Evolutionary conservation across 2,329 filamentous ascomycete genomes (phyloP).

Genomic region (Dactylellina cionopaga): DNA sequence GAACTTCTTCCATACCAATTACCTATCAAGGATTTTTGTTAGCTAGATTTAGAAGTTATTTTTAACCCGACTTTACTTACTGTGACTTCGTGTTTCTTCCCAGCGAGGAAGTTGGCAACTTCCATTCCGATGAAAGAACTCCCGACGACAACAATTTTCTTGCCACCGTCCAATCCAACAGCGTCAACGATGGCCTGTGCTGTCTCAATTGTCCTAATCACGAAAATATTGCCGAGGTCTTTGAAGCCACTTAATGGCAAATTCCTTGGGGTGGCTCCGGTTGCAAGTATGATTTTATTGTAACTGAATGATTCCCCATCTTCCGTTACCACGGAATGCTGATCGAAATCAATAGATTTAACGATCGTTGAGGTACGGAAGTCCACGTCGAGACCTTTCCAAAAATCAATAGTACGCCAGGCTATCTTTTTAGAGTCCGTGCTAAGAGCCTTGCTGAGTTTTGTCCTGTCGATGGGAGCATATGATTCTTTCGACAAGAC

Average conservation of each 20-base stretch:
- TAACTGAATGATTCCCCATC: constrained; percentile 78
- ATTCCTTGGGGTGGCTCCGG: constrained; percentile 79
- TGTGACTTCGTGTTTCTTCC: constrained; percentile 82
- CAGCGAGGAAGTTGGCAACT: constrained; percentile 80
- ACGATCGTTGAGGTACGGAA: constrained; percentile 71
- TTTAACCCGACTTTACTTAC: constrained; percentile 56
- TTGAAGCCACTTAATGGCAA: constrained; percentile 88
- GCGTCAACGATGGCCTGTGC: constrained; percentile 79
- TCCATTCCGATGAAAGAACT: constrained; percentile 99
- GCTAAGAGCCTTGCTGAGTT: constrained; percentile 92
- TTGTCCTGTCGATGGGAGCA: constrained; percentile 89
- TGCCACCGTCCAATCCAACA: constrained; percentile 79
- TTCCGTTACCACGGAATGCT: constrained; percentile 78
- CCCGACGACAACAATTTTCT: constrained; percentile 92
- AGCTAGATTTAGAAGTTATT: not conserved
- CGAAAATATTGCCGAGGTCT: constrained; percentile 85
- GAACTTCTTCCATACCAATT: constrained; percentile 85
- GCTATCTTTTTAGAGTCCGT: constrained; percentile 81
- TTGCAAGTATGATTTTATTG: constrained; percentile 88
- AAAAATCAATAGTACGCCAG: constrained; percentile 81
- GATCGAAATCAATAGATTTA: constrained; percentile 77
- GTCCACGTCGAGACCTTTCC: constrained; percentile 70
- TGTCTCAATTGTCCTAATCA: constrained; percentile 80
- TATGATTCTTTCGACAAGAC: constrained; percentile 86
- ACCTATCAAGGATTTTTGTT: constrained; percentile 60